phyloP scores from a whole-genome alignment of 495 filamentous ascomycete species.

The Sordaria brevicollis region DNA sequence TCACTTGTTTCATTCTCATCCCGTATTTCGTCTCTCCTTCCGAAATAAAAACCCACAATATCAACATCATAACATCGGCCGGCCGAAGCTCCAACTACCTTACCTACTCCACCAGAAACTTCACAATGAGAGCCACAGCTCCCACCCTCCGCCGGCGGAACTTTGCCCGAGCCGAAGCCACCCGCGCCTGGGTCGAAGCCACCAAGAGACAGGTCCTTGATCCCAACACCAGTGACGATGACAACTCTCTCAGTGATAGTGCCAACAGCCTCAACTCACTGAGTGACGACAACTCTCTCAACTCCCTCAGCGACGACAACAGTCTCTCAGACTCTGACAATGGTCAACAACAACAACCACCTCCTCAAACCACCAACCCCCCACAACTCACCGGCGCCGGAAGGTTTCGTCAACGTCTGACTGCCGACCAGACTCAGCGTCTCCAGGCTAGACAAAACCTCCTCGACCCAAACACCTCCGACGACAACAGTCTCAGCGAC shows the following conservation, averaged over 20 bases:
- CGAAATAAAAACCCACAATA: not conserved
- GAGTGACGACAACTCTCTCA: not conserved
- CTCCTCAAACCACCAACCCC: not conserved
- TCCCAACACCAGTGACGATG: not conserved
- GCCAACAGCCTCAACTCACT: not conserved
- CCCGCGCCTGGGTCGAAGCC: constrained; percentile 3
- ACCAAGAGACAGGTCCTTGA: not conserved
- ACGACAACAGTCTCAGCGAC: not conserved
- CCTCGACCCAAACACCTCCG: not conserved
- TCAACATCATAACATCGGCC: constrained; percentile 5
- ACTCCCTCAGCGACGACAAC: not conserved
- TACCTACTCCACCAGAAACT: not conserved
- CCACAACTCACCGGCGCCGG: not conserved
- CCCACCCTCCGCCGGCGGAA: constrained; percentile 10
- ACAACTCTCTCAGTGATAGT: not conserved
- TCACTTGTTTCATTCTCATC: not conserved
- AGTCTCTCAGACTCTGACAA: not conserved
- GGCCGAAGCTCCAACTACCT: not conserved
- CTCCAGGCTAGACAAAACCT: not conserved
- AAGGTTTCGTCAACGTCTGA: not conserved
- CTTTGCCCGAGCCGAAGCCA: constrained; percentile 7
- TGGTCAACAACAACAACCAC: not conserved
- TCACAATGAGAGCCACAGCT: constrained; percentile 9
- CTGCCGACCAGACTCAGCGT: too few relatives aligned
- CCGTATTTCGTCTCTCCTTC: not conserved